Base-by-base conservation (phyloP, 2,329 filamentous ascomycete species). In the Sporothrix protearum region DNA sequence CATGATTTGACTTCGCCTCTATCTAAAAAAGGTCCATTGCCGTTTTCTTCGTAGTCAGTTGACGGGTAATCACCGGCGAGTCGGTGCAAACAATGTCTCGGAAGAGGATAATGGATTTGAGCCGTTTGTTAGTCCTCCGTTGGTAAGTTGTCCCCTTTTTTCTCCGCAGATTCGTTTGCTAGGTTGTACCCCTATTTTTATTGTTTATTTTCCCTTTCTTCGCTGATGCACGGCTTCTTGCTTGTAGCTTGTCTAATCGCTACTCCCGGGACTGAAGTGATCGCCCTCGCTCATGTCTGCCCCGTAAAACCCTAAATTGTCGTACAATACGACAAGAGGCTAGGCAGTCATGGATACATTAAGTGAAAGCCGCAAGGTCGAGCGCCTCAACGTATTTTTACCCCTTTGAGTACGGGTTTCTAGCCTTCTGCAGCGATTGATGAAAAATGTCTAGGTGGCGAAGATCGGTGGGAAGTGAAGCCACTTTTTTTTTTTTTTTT, bases 61-160 rank as follows among this genome's bases (percentile, higher is more conserved):
- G 47, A 33, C 33, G 49, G 22, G 14, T 51, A 4, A 51, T 69
- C 22, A 51, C 33, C 42, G n/a, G 10, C 22, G 30, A 36, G 45
- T 53, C 22, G 69, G 68, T 33, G 42, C 45, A 69, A 66, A 71
- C 63, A 71, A 63, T 47, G 53, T 68, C 55, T 71, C 63, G 55
- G 68, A 28, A 68, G 8, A 42, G 12, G n/a, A 25, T 33, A 30
- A 39, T 28, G 59, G 36, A 8, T 28, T 45, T 64, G 8, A 7
- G 19, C 36, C 59, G 36, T 33, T 28, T 68, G 64, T 68, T 68
- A 30, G 30, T 51, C 22, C 10, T 68, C 66, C 22, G 66, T 68
- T 42, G 49, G 47, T 19, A 12, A 42, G 10, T 25, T 42, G 5
- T n/a, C 33, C 55, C 2, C 25, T 67, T 6, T 25, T 19, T 55